A percentile compares a stretch with the other conserved stretches of the same genome.
These are phyloP conservation scores for Eleusine indica DNA, from an alignment of 176 grass and related monocot genomes.

Conservation along the genomic window DNA sequence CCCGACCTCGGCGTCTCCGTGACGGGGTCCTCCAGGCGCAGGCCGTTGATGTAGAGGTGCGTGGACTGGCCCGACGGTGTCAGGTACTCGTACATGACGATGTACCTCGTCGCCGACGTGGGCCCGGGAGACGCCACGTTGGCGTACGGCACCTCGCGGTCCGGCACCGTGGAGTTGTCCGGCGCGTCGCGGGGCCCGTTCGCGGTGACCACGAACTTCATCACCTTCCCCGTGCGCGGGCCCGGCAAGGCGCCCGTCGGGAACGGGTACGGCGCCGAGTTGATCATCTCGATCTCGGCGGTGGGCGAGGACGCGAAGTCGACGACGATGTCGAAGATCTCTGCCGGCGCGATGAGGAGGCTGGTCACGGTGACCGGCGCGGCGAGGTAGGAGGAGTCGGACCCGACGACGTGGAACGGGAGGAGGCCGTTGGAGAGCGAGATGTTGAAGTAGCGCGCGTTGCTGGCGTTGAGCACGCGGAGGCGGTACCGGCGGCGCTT, in stretches of 20 bases:
- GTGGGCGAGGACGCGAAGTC: slow-evolving; percentile 33
- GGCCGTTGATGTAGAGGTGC: slow-evolving; percentile 69
- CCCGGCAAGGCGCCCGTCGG: slow-evolving; percentile 5
- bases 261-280: slow-evolving; percentile 44
- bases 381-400: slow-evolving; percentile 64
- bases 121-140: slow-evolving; percentile 16
- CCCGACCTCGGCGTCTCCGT: slow-evolving; percentile 68
- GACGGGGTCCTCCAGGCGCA: slow-evolving; percentile 51
- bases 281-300: slow-evolving; percentile 32
- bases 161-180: slow-evolving; percentile 38
- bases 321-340: slow-evolving; percentile 50
- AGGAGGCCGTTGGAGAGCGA: slow-evolving; percentile 51
- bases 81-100: slow-evolving; percentile 73
- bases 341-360: slow-evolving; percentile 60
- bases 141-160: slow-evolving; percentile 34
- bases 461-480: slow-evolving; percentile 82
- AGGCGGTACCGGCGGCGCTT: slow-evolving; percentile 57
- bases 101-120: slow-evolving; percentile 42
- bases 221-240: slow-evolving; percentile 45
- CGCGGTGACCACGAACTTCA: slow-evolving; percentile 40
- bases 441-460: slow-evolving; percentile 70
- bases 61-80: slow-evolving; percentile 51
- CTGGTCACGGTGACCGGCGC: slow-evolving; percentile 42
- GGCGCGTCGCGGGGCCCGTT: neutral
- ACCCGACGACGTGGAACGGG: slow-evolving; percentile 52